phyloP scores from a whole-genome alignment of 345 rosid species.

The Citrus unshiu region DNA sequence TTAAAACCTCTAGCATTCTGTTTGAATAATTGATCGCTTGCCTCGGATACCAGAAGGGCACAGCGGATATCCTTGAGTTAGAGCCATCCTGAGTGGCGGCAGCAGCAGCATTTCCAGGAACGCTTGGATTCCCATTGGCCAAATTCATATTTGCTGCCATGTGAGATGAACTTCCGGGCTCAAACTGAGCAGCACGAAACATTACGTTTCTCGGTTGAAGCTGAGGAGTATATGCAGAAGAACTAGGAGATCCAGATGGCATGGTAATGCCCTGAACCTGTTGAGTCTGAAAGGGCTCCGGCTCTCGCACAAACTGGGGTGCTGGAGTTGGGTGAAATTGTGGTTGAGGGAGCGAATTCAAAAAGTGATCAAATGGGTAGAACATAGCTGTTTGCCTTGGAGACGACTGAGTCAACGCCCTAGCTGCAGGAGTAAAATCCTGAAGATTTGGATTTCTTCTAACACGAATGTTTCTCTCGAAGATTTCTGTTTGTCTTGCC shows the following conservation, averaged over 20 bases:
- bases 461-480: constrained; percentile 17
- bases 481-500: not conserved
- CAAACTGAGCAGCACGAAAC: not conserved
- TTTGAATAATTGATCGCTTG: not conserved
- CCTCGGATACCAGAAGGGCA: not conserved
- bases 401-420: not conserved
- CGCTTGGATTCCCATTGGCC: constrained; percentile 2
- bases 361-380: not conserved
- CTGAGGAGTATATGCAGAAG: not conserved
- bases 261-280: constrained; percentile 1
- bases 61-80: not conserved
- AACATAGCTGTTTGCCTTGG: not conserved
- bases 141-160: constrained; percentile 3
- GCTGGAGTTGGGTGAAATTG: not conserved
- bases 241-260: not conserved
- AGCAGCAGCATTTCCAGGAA: not conserved
- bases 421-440: not conserved
- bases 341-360: not conserved
- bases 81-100: not conserved
- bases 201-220: not conserved
- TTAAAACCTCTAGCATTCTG: not conserved
- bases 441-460: constrained; percentile 9
- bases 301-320: not conserved
- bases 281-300: not conserved
- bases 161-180: not conserved